Evolutionary conservation across 176 grass and related monocot species (phyloP).

Genomic region (Carex kokanica): DNA sequence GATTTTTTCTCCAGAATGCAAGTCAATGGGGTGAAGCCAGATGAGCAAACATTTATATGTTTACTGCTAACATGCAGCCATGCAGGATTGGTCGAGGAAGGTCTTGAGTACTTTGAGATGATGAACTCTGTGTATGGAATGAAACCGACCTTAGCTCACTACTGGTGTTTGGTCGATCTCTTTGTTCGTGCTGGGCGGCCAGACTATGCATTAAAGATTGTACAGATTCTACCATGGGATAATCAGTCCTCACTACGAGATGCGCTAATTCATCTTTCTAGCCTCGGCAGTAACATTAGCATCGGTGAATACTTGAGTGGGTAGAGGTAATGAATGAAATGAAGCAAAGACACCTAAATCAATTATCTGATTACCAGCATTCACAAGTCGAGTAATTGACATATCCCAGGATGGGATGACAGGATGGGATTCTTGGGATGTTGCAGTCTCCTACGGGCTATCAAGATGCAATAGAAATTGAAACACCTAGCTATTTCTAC

Average conservation of each 20-base stretch:
- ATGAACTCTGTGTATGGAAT: constrained; percentile 37
- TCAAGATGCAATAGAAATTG: background rate
- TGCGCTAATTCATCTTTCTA: constrained; percentile 33
- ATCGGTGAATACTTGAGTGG: constrained; percentile 33
- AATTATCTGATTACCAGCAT: constrained; percentile 28
- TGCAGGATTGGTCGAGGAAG: constrained; percentile 39
- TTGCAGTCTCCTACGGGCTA: constrained; percentile 23
- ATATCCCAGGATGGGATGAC: constrained; percentile 18
- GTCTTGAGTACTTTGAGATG: constrained; percentile 33
- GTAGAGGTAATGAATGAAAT: constrained; percentile 29
- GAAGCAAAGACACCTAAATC: constrained; percentile 30
- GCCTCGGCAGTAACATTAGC: constrained; percentile 31
- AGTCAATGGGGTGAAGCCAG: constrained; percentile 25
- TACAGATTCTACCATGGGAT: constrained; percentile 37
- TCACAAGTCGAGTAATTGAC: constrained; percentile 29
- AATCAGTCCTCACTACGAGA: constrained; percentile 36
- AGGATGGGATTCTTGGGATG: constrained; percentile 16
- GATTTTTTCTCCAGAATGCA: constrained; percentile 34
- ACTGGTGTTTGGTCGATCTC: constrained; percentile 47
- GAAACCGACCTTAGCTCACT: constrained; percentile 40
- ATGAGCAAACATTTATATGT: constrained; percentile 38
- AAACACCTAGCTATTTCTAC: too few relatives aligned
- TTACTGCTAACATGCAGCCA: constrained; percentile 35
- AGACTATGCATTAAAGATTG: constrained; percentile 32
- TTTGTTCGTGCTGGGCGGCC: constrained; percentile 22